These are phyloP conservation scores for Fusarium nisikadoi DNA, from an alignment of 2,329 filamentous ascomycete species.

Conservation along the genomic window DNA sequence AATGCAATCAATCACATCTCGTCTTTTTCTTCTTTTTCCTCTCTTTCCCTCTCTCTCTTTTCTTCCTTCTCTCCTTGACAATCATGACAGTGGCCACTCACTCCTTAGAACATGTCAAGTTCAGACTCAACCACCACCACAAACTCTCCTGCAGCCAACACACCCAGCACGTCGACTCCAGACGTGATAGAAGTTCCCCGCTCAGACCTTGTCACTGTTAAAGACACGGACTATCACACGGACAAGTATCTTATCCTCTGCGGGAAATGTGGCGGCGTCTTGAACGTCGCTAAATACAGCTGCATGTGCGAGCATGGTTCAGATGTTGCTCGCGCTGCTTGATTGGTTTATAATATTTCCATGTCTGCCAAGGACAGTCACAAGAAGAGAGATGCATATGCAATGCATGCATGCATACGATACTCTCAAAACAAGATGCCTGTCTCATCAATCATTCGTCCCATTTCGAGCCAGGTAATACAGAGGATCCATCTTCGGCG, in stretches of 20 bases:
- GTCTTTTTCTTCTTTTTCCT: not conserved
- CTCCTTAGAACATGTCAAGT: constrained; percentile 17
- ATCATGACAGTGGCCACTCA: not conserved
- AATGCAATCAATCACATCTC: not conserved
- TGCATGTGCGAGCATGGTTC: constrained; percentile 17
- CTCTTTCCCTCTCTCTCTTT: not conserved
- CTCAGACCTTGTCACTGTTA: constrained; percentile 12
- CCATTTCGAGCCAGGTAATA: not conserved
- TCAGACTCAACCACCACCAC: not conserved
- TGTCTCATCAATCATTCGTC: not conserved
- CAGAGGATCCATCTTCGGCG: not conserved
- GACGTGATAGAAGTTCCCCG: constrained; percentile 24
- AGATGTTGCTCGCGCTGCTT: constrained; percentile 24
- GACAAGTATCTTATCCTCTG: constrained; percentile 15
- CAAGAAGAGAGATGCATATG: not conserved
- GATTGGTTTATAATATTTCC: not conserved
- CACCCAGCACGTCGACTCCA: constrained; percentile 1
- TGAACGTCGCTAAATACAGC: constrained; percentile 15
- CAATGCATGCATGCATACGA: not conserved
- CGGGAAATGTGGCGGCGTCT: constrained; percentile 22
- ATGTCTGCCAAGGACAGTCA: not conserved
- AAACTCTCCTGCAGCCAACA: not conserved
- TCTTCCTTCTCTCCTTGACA: not conserved
- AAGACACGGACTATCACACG: constrained; percentile 17
- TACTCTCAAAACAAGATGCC: not conserved